Conservation (phyloP, 2,329 filamentous ascomycete genomes). For the Penicillium italicum region DNA sequence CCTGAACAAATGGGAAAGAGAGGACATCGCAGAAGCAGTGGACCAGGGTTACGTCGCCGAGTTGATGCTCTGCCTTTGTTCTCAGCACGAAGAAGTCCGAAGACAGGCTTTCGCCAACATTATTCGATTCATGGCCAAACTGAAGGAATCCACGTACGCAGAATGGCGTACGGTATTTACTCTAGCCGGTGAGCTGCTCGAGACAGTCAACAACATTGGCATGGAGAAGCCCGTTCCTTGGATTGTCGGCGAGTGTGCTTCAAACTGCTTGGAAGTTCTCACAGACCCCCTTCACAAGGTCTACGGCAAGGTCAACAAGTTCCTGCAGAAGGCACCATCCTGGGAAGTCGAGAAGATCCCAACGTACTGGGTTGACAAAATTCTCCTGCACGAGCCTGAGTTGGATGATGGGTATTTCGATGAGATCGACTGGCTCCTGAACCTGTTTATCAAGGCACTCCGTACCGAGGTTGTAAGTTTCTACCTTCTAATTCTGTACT, state of each 20-base stretch:
- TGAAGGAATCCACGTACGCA: constrained; percentile 64
- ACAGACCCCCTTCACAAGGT: constrained; percentile 74
- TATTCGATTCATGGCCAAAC: constrained; percentile 46
- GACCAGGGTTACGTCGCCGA: constrained; percentile 70
- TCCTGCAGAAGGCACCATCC: constrained; percentile 70
- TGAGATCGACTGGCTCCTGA: constrained; percentile 71
- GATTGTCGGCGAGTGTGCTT: constrained; percentile 71
- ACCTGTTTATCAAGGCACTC: constrained; percentile 65
- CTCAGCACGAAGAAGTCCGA: constrained; percentile 69
- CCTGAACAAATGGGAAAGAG: constrained; percentile 64
- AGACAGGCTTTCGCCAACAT: constrained; percentile 60
- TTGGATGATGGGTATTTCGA: constrained; percentile 69
- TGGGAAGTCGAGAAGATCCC: constrained; percentile 63
- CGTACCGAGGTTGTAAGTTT: constrained; percentile 51
- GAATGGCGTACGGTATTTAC: constrained; percentile 77
- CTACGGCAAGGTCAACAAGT: constrained; percentile 82
- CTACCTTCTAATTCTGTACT: not conserved
- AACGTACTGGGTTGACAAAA: constrained; percentile 62
- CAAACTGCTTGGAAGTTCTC: constrained; percentile 65
- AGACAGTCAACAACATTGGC: constrained; percentile 62
- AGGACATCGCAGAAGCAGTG: constrained; percentile 72
- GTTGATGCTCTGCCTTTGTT: constrained; percentile 72
- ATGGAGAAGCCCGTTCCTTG: constrained; percentile 63
- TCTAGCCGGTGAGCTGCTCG: constrained; percentile 72
- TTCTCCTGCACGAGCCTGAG: constrained; percentile 69